These are phyloP conservation scores for Limonium bicolor DNA, from an alignment of 148 eudicot species.

Conservation along the genomic window DNA sequence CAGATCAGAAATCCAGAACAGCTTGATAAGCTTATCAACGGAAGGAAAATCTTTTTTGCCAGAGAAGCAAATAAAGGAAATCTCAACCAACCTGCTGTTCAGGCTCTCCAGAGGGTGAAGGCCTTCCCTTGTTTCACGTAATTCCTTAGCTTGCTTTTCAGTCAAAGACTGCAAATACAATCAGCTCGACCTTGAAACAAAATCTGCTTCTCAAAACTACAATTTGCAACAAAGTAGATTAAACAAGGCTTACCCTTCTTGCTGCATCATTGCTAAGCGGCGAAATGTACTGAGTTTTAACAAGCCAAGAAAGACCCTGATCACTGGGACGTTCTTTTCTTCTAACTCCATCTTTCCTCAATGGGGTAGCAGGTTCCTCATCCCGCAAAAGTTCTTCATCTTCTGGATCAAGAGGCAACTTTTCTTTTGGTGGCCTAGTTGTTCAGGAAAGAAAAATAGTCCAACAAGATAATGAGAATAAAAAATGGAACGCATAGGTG, in stretches of 20 bases:
- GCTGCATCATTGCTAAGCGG: slow-evolving; percentile 76
- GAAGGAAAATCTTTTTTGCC: background rate
- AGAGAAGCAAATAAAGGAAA: background rate
- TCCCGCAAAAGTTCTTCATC: slow-evolving; percentile 80
- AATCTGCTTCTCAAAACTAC: no score
- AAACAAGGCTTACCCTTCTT: slow-evolving; percentile 43
- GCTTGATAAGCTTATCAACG: background rate
- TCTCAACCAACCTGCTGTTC: slow-evolving; percentile 43
- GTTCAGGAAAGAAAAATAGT: background rate
- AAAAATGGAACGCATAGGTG: background rate
- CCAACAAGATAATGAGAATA: background rate
- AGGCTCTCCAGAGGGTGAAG: slow-evolving; percentile 43
- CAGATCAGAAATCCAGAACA: background rate
- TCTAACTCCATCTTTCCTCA: slow-evolving; percentile 74
- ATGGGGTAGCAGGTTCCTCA: slow-evolving; percentile 67
- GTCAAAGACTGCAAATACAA: slow-evolving; percentile 47
- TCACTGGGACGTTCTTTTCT: slow-evolving; percentile 88
- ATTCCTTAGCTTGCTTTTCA: slow-evolving; percentile 92
- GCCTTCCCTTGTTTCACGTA: slow-evolving; percentile 61
- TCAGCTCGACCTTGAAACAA: background rate
- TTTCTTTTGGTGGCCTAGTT: slow-evolving; percentile 65
- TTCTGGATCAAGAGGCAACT: slow-evolving; percentile 59
- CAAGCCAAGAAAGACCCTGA: slow-evolving; percentile 89
- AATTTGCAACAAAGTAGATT: no score
- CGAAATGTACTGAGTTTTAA: slow-evolving; percentile 94